Percentiles rank a stretch among this genome's conserved stretches.
These are phyloP conservation scores for Psophocarpus tetragonolobus DNA, from an alignment of 306 rosid species.

Conservation along the genomic window DNA sequence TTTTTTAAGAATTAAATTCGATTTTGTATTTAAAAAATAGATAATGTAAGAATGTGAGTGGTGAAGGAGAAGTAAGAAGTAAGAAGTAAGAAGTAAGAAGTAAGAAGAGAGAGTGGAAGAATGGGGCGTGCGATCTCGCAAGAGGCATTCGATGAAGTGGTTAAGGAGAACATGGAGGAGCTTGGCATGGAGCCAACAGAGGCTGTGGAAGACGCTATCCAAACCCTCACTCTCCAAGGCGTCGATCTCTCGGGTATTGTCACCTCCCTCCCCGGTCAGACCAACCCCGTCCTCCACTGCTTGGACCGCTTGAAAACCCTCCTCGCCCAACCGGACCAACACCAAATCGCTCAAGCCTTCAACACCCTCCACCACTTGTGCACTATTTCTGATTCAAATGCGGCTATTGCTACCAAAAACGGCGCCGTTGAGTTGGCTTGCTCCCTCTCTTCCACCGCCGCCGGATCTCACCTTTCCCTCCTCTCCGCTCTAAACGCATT, in stretches of 20 bases:
- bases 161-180: slow-evolving; percentile 83
- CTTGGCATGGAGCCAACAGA: slow-evolving; percentile 89
- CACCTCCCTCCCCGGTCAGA: slow-evolving; percentile 73
- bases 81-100: too few species aligned
- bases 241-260: slow-evolving; percentile 90
- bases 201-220: slow-evolving; percentile 85
- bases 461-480: slow-evolving; percentile 28
- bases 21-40: too few species aligned
- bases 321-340: slow-evolving; percentile 12
- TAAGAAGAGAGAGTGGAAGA: too few species aligned
- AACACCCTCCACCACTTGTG: slow-evolving; percentile 53
- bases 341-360: slow-evolving; percentile 38
- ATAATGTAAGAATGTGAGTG: too few species aligned
- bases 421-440: slow-evolving; percentile 68
- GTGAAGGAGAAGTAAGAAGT: too few species aligned
- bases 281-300: slow-evolving; percentile 65
- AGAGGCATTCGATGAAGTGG: slow-evolving; percentile 86
- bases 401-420: slow-evolving; percentile 69
- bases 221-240: slow-evolving; percentile 87
- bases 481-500: slow-evolving; percentile 58
- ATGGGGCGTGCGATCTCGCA: slow-evolving; percentile 91
- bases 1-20: too few species aligned
- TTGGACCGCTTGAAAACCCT: slow-evolving; percentile 56
- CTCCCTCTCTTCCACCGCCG: slow-evolving; percentile 50
- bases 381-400: slow-evolving; percentile 43